These are phyloP conservation scores for Eucalyptus pauciflora DNA, from an alignment of 345 rosid species.

Conservation along the genomic window DNA sequence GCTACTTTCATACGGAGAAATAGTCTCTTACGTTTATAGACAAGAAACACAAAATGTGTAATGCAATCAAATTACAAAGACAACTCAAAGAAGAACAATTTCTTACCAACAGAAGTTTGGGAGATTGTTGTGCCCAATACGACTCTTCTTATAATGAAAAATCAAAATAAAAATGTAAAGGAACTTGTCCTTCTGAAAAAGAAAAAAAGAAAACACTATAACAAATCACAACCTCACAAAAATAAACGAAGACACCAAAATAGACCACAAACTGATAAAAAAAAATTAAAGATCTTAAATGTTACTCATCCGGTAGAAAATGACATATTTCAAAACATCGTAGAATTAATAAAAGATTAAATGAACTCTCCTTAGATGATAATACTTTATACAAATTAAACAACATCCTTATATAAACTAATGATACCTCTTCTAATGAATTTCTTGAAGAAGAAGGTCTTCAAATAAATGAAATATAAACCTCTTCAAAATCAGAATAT, in stretches of 20 bases:
- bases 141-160: neutral
- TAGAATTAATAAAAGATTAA: neutral
- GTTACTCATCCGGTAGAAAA: neutral
- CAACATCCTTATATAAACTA: neutral
- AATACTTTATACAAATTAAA: neutral
- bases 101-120: neutral
- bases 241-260: neutral
- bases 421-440: neutral
- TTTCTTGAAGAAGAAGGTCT: neutral
- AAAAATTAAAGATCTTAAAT: neutral
- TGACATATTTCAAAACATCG: neutral
- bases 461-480: neutral
- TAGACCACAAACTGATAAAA: neutral
- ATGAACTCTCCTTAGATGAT: neutral
- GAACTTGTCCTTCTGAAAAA: neutral
- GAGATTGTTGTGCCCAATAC: neutral
- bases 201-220: fast-evolving
- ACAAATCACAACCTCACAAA: neutral
- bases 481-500: neutral
- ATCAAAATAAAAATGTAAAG: neutral
- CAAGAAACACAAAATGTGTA: neutral
- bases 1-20: neutral
- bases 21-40: neutral
- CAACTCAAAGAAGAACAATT: neutral
- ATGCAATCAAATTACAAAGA: neutral